A percentile compares a stretch with the other conserved stretches of the same genome.
Conservation (phyloP, 352 stramenopile species). For the Bremia lactucae region DNA sequence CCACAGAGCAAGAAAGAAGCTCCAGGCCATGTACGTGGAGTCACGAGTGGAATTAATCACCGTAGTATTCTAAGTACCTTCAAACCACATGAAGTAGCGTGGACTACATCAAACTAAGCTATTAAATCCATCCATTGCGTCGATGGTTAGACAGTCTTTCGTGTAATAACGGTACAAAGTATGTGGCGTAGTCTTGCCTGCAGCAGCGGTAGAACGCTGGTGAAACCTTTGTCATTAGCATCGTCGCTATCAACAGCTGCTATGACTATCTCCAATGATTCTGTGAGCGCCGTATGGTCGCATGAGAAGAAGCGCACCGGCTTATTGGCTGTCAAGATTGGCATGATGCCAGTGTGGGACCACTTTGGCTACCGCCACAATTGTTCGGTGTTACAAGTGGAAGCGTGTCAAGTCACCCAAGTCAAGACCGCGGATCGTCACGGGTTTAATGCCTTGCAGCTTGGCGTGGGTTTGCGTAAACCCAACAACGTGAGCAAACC, state of each 20-base stretch:
- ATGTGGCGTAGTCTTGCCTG: constrained; percentile 27
- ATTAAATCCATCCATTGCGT: constrained; percentile 2
- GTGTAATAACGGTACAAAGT: constrained; percentile 8
- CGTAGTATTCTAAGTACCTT: no score
- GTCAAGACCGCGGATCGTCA: constrained; percentile 91
- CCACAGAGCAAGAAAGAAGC: constrained; percentile 1
- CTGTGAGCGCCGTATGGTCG: constrained; percentile 33
- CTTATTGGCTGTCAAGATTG: constrained; percentile 92
- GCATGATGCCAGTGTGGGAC: constrained; percentile 99
- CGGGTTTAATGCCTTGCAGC: constrained; percentile 91
- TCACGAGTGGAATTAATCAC: constrained; percentile 6
- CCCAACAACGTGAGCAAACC: constrained; percentile 92
- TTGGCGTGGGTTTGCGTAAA: constrained; percentile 95
- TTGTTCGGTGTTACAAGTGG: constrained; percentile 89
- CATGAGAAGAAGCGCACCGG: constrained; percentile 83
- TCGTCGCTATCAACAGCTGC: constrained; percentile 17
- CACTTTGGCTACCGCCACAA: constrained; percentile 93
- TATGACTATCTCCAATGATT: neutral
- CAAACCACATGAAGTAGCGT: no score
- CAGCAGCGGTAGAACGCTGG: constrained; percentile 7
- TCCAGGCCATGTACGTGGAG: no score
- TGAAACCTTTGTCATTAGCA: constrained; percentile 4
- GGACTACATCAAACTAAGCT: neutral
- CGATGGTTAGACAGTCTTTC: no score
- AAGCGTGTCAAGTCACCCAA: constrained; percentile 90